Conservation (phyloP, 805 yeast genomes). For the Schwanniomyces pseudopolymorphus region DNA sequence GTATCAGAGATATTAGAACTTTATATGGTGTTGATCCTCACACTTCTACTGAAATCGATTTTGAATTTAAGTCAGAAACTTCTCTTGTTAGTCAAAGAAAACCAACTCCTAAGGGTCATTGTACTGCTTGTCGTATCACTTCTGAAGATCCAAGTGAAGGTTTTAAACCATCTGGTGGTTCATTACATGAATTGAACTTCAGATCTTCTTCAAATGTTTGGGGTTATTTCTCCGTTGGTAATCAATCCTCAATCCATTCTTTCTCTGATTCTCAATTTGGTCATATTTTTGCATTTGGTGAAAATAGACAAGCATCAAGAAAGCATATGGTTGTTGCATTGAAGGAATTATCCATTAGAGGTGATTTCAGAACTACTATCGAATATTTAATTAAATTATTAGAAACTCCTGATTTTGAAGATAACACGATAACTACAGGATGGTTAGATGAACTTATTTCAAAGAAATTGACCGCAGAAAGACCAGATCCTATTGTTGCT, state of each 20-base stretch:
- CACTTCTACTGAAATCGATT: conserved; percentile 85
- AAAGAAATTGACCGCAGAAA: conserved; percentile 91
- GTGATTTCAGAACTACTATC: conserved; percentile 97
- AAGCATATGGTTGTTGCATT: conserved; percentile 99
- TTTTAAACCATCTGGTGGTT: conserved; percentile 97
- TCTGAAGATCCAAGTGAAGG: conserved; percentile 99
- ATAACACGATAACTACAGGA: conserved; percentile 95
- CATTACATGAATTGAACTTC: conserved; percentile 92
- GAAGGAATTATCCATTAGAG: conserved; percentile 93
- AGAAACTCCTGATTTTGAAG: conserved; percentile 96
- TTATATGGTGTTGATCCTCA: conserved; percentile 96
- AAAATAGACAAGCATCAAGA: conserved; percentile 95
- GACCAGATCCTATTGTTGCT: conserved; percentile 90
- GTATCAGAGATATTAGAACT: conserved; percentile 88
- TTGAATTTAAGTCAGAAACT: conserved; percentile 74
- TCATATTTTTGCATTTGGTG: conserved; percentile 98
- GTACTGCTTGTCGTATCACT: conserved; percentile 98
- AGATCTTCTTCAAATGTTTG: conserved; percentile 97
- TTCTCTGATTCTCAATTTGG: conserved; percentile 99
- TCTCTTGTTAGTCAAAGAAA: conserved; percentile 79
- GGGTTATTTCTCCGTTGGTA: conserved; percentile 98
- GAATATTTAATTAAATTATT: conserved; percentile 92
- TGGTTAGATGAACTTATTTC: conserved; percentile 97
- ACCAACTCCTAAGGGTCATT: conserved; percentile 96
- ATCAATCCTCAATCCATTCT: conserved; percentile 95